Conservation (phyloP, 352 stramenopile species). For the Pythium grandisporangium region DNA sequence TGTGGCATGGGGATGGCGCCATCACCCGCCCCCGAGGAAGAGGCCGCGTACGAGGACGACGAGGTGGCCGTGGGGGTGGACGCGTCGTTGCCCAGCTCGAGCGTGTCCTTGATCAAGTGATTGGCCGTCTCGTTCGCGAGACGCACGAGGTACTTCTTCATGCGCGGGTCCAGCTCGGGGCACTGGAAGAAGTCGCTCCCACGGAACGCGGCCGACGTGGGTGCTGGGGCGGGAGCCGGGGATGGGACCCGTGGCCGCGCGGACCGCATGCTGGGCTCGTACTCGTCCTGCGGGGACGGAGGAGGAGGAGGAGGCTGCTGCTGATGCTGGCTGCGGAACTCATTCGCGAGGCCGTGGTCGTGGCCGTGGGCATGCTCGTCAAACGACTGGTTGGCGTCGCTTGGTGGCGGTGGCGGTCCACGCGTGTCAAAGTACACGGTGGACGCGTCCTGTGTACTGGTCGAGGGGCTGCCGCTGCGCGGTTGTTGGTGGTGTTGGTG, state of each 20-base stretch:
- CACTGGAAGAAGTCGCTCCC: constrained; percentile 44
- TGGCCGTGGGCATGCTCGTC: neutral
- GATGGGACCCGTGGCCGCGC: neutral
- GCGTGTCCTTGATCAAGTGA: constrained; percentile 62
- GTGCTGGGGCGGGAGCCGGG: too few relatives aligned
- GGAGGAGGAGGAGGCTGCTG: neutral
- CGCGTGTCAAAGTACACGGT: too few relatives aligned
- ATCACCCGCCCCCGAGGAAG: too few relatives aligned
- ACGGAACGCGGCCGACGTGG: constrained; percentile 6
- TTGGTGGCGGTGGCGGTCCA: too few relatives aligned
- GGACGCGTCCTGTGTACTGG: too few relatives aligned
- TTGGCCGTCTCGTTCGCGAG: constrained; percentile 80
- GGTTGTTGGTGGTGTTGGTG: too few relatives aligned
- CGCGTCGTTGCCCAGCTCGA: too few relatives aligned
- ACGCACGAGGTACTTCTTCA: constrained; percentile 70
- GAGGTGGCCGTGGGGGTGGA: constrained; percentile 22
- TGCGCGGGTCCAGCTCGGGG: constrained; percentile 52
- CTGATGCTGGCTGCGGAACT: neutral
- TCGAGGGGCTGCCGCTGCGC: too few relatives aligned
- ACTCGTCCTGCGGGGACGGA: neutral
- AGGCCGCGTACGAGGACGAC: too few relatives aligned
- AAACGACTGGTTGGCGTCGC: constrained; percentile 1
- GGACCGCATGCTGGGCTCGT: neutral
- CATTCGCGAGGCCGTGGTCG: neutral
- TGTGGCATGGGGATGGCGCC: too few relatives aligned